Evolutionary conservation across 2,329 filamentous ascomycete genomes (phyloP).

Genomic region (Neonectria sp.): DNA sequence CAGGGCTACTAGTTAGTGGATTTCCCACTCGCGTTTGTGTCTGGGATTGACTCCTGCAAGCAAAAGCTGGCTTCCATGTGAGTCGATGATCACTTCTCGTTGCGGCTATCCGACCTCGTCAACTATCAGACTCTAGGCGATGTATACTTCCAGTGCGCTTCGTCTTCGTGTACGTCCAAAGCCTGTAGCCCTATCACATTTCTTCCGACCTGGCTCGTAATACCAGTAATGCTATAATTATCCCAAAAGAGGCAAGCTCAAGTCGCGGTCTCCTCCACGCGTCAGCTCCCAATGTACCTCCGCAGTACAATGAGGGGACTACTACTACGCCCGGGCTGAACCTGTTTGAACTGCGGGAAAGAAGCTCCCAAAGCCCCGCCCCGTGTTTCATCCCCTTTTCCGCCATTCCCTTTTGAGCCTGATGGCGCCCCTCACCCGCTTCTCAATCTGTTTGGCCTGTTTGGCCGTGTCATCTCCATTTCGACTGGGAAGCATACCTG

Average conservation of each 20-base stretch:
- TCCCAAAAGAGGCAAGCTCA: slow-evolving; percentile 30
- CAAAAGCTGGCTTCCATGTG: slow-evolving; percentile 5
- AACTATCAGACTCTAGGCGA: neutral
- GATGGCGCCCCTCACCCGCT: slow-evolving; percentile 10
- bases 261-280: slow-evolving; percentile 30
- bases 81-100: neutral
- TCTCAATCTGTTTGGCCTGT: slow-evolving; percentile 12
- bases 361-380: slow-evolving; percentile 38
- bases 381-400: slow-evolving; percentile 39
- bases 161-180: neutral
- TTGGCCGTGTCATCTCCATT: neutral
- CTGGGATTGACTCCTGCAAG: neutral
- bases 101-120: neutral
- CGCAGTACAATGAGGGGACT: slow-evolving; percentile 16
- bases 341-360: slow-evolving; percentile 16
- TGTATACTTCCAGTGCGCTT: neutral
- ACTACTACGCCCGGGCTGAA: neutral
- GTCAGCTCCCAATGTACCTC: slow-evolving; percentile 21
- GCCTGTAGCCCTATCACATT: neutral
- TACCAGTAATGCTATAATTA: slow-evolving; percentile 22
- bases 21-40: neutral
- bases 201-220: slow-evolving; percentile 12
- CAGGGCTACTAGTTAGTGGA: slow-evolving; percentile 13
- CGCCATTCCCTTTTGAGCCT: slow-evolving; percentile 37
- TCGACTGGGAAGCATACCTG: neutral